Conservation (phyloP, 768 basidiomycete genomes). For the Astraeus odoratus region DNA sequence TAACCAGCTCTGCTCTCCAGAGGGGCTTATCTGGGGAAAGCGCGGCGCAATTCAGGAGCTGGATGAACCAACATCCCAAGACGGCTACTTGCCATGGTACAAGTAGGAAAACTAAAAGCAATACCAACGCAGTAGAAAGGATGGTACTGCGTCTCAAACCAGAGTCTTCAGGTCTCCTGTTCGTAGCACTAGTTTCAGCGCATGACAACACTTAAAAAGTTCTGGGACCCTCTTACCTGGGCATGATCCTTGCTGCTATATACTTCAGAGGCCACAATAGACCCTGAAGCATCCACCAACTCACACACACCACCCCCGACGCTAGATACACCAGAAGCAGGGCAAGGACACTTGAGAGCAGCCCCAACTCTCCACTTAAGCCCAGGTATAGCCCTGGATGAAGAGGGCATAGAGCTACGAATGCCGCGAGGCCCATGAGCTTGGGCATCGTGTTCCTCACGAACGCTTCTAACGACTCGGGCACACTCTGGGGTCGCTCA, state of each 20-base stretch:
- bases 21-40: constrained; percentile 8
- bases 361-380: constrained; percentile 43
- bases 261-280: constrained; percentile 41
- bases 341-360: constrained; percentile 37
- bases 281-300: constrained; percentile 46
- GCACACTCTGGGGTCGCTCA: constrained; percentile 36
- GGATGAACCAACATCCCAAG: constrained; percentile 76
- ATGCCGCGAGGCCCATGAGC: constrained; percentile 37
- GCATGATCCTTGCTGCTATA: constrained; percentile 5
- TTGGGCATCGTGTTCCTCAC: constrained; percentile 31
- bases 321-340: constrained; percentile 50
- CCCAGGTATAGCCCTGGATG: constrained; percentile 54
- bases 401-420: constrained; percentile 50
- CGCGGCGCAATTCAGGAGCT: constrained; percentile 57
- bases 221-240: constrained; percentile 10
- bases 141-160: constrained; percentile 42
- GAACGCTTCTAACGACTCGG: constrained; percentile 44
- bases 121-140: constrained; percentile 53
- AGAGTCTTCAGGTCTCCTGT: constrained; percentile 25
- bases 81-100: constrained; percentile 94
- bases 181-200: background rate
- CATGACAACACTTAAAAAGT: background rate
- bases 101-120: constrained; percentile 60
- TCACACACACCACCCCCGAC: constrained; percentile 56
- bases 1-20: constrained; percentile 17